Base-by-base conservation (phyloP, 2,329 filamentous ascomycete species). In the Trichoderma simmonsii region DNA sequence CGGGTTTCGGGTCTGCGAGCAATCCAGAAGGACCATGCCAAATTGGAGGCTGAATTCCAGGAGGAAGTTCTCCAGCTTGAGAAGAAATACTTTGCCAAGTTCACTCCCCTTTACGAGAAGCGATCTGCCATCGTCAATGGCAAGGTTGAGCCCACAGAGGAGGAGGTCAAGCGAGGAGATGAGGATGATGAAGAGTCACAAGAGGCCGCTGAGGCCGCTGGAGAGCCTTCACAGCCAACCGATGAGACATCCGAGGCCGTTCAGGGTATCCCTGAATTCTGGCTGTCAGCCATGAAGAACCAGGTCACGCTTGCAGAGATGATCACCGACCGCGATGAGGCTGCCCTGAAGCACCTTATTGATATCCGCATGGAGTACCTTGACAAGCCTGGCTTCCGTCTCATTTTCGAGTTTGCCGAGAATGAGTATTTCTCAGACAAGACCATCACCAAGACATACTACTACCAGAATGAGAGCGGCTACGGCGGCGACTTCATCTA, bases 201-300 rank as follows among this genome's bases (percentile, higher is more conserved):
- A 26, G 88, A 97, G 85, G 88, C 92, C 56, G 91, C 94, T 63
- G 90, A 91, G 21, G 86, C 88, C 71, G 85, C 88, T 63, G 85
- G 86, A 79, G 84, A 87, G 78, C 77, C 82, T 62, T 87, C 90
- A 79, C 84, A 87, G 79, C 85, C 90, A 74, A 83, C 86, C 65
- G 87, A 90, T 67, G 87, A 90, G 75, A 86, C 89, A 76, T 81
- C 84, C 70, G 85, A 88, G 77, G 76, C 83, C 48, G 82, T 92
- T 75, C 87, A 90, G 79, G 96, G 96, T 83, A 98, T 99, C 75
- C 96, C 96, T 75, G 96, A 99, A 85, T 99, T 99, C 89, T 99
- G 96, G 96, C 88, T 99, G 65, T 98, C 95, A 74, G 95, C 97
- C 77, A 98, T 99, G 95, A 99, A 99, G 89, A 99, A 99, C 87